A percentile compares a stretch with the other conserved stretches of the same genome.
phyloP scores from a whole-genome alignment of 2,329 filamentous ascomycete species.

The Aspergillus calidoustus region DNA sequence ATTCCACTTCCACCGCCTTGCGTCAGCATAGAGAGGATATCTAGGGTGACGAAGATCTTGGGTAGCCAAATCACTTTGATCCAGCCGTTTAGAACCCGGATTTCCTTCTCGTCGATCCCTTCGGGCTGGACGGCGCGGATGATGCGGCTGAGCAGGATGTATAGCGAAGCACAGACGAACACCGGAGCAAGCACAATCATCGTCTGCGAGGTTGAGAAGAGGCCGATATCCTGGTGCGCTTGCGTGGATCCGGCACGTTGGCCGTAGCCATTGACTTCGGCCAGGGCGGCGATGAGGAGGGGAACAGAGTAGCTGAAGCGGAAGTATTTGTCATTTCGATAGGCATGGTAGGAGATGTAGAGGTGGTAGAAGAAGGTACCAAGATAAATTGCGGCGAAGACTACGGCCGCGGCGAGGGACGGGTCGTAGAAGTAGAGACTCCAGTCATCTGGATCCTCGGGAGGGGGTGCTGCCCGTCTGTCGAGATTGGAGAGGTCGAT shows the following conservation, averaged over 20 bases:
- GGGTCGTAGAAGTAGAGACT: constrained; percentile 51
- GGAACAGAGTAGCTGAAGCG: constrained; percentile 47
- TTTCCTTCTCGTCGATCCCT: constrained; percentile 28
- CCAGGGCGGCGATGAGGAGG: constrained; percentile 47
- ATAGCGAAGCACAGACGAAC: constrained; percentile 56
- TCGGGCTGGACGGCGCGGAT: constrained; percentile 26
- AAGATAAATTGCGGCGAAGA: constrained; percentile 49
- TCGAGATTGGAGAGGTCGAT: background rate
- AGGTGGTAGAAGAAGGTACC: constrained; percentile 44
- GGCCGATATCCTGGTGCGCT: constrained; percentile 32
- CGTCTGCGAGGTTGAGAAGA: constrained; percentile 47
- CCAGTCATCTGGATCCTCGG: constrained; percentile 2
- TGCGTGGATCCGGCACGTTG: constrained; percentile 40
- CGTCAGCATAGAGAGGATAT: constrained; percentile 52
- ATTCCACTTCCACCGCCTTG: constrained; percentile 53
- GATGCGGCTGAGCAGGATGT: constrained; percentile 56
- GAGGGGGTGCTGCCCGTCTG: background rate
- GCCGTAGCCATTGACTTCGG: constrained; percentile 53
- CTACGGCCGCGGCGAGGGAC: constrained; percentile 49
- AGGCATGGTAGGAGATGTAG: constrained; percentile 49
- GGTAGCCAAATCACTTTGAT: constrained; percentile 46
- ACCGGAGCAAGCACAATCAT: constrained; percentile 57
- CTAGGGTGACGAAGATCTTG: constrained; percentile 52
- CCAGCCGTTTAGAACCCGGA: constrained; percentile 37
- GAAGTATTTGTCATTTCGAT: constrained; percentile 40